Conservation (phyloP, 2,329 filamentous ascomycete species). For the Colletotrichum simmondsii region DNA sequence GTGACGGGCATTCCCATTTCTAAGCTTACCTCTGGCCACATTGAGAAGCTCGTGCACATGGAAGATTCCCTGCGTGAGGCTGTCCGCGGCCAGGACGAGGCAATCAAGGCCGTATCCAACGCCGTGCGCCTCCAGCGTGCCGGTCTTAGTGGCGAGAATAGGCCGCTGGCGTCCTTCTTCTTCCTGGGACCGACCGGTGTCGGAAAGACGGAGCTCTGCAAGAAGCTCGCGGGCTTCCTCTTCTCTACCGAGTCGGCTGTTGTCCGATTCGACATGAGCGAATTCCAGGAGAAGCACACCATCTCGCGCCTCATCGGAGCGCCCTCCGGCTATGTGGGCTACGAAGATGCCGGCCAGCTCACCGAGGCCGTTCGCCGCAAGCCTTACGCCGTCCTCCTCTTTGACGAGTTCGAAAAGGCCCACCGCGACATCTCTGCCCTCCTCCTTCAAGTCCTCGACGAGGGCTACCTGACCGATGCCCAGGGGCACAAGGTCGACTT, state of each 20-base stretch:
- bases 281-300: slow-evolving; percentile 98
- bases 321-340: slow-evolving; percentile 94
- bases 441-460: slow-evolving; percentile 92
- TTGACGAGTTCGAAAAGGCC: slow-evolving; percentile 98
- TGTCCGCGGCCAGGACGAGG: slow-evolving; percentile 93
- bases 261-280: slow-evolving; percentile 95
- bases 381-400: slow-evolving; percentile 92
- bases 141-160: slow-evolving; percentile 89
- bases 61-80: slow-evolving; percentile 87
- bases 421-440: slow-evolving; percentile 94
- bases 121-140: slow-evolving; percentile 95
- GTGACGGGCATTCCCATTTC: slow-evolving; percentile 93
- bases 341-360: slow-evolving; percentile 95
- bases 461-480: slow-evolving; percentile 93
- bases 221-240: slow-evolving; percentile 91
- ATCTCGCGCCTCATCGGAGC: slow-evolving; percentile 92
- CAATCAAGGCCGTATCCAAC: slow-evolving; percentile 88
- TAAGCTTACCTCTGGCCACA: slow-evolving; percentile 92
- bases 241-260: slow-evolving; percentile 94
- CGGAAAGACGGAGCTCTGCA: slow-evolving; percentile 97
- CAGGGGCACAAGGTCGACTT: slow-evolving; percentile 98
- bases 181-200: slow-evolving; percentile 97
- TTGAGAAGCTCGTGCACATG: slow-evolving; percentile 96
- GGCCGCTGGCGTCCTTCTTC: slow-evolving; percentile 94
- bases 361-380: slow-evolving; percentile 96